Evolutionary conservation across 257 asterid genomes (phyloP).

Genomic region (Thymus quinquecostatus): DNA sequence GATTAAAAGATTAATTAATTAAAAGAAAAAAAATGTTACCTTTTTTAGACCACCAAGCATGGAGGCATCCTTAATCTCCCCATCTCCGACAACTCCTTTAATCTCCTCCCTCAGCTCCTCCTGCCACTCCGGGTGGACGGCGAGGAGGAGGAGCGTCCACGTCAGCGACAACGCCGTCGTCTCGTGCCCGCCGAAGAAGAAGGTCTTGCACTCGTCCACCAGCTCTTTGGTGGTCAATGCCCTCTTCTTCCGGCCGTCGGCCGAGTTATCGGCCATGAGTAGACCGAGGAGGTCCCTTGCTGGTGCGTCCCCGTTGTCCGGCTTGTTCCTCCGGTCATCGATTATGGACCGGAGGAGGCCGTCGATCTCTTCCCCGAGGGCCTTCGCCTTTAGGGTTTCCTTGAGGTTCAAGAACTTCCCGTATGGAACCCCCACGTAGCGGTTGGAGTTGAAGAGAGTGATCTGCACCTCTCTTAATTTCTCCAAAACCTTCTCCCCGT

Average conservation of each 20-base stretch:
- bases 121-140: conserved; percentile 77
- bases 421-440: conserved; percentile 84
- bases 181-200: conserved; percentile 91
- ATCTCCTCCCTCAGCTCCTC: conserved; percentile 68
- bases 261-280: conserved; percentile 48
- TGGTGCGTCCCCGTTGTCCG: not conserved
- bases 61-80: conserved; percentile 46
- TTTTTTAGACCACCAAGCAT: conserved; percentile 69
- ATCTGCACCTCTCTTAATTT: conserved; percentile 70
- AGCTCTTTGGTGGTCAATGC: conserved; percentile 58
- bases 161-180: conserved; percentile 84
- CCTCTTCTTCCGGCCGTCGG: conserved; percentile 43
- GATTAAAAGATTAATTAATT: not conserved
- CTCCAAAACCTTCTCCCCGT: conserved; percentile 59
- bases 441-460: conserved; percentile 71
- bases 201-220: conserved; percentile 93
- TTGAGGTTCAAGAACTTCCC: conserved; percentile 61
- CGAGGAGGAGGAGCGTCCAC: conserved; percentile 78
- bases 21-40: conserved; percentile 36
- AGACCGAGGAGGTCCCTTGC: conserved; percentile 66
- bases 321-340: conserved; percentile 35
- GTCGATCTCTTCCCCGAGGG: conserved; percentile 71
- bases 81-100: conserved; percentile 53
- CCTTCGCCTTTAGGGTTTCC: conserved; percentile 49
- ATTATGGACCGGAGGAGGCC: conserved; percentile 55